Conservation (phyloP, 179 eudicot species). For the Patellifolia procumbens region DNA sequence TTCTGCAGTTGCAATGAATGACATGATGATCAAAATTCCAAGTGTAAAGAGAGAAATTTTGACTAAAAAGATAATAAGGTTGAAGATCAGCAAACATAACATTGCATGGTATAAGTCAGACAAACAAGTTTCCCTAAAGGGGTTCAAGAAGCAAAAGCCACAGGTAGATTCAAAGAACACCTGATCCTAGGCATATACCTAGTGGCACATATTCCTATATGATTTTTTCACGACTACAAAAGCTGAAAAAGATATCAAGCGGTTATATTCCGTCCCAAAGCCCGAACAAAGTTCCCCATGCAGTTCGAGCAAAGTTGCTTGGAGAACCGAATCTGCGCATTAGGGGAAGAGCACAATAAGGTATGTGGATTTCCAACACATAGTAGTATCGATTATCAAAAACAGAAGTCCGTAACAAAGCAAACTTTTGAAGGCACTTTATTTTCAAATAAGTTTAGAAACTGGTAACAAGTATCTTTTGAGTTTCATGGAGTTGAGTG, state of each 20-base stretch:
- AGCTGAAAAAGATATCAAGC: not conserved
- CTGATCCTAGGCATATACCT: not conserved
- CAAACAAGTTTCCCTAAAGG: not conserved
- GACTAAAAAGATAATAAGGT: no score
- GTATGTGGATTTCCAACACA: not conserved
- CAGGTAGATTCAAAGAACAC: not conserved
- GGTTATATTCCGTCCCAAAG: not conserved
- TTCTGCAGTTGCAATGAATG: conserved; percentile 58
- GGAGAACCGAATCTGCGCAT: not conserved
- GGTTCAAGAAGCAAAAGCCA: conserved; percentile 11
- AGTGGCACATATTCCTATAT: not conserved
- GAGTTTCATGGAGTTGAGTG: not conserved
- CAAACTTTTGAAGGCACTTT: not conserved
- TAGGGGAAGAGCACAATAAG: not conserved
- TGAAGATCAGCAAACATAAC: no score
- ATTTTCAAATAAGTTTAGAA: not conserved
- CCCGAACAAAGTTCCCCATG: not conserved
- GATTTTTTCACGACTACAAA: not conserved
- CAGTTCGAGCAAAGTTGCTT: not conserved
- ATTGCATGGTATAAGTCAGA: conserved; percentile 4
- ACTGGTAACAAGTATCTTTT: not conserved
- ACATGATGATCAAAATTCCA: conserved; percentile 7
- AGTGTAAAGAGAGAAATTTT: not conserved
- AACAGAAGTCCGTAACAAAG: not conserved
- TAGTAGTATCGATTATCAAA: not conserved